These are phyloP conservation scores for Eremomyces bilateralis DNA, from an alignment of 495 filamentous ascomycete genomes.

Conservation along the genomic window DNA sequence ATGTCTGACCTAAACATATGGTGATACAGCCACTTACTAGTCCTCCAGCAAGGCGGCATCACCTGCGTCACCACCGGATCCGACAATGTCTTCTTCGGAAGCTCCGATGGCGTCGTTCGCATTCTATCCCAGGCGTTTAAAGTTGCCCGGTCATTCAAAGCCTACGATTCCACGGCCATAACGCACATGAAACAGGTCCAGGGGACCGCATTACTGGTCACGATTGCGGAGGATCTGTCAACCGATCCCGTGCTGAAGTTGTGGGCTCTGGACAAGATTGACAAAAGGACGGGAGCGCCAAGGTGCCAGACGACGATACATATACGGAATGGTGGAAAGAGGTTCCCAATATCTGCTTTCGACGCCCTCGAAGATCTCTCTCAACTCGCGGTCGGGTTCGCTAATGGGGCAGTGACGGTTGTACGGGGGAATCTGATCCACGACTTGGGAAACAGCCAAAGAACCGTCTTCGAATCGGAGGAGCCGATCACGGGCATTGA, in stretches of 20 bases:
- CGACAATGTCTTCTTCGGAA: conserved; percentile 75
- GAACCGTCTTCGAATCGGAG: conserved; percentile 90
- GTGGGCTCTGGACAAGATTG: conserved; percentile 84
- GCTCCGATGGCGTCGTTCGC: conserved; percentile 60
- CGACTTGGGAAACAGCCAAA: conserved; percentile 85
- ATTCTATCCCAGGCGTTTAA: conserved; percentile 77
- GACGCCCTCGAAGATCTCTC: conserved; percentile 65
- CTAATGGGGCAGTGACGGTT: conserved; percentile 82
- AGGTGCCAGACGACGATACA: conserved; percentile 65
- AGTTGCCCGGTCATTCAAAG: conserved; percentile 63
- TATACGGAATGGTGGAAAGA: conserved; percentile 78
- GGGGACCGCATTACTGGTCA: conserved; percentile 67
- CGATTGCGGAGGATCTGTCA: conserved; percentile 67
- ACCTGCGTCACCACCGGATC: conserved; percentile 64
- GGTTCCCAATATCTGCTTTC: conserved; percentile 87
- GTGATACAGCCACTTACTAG: background rate
- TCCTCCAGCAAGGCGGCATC: conserved; percentile 31
- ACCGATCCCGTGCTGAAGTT: conserved; percentile 82
- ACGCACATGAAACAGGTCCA: conserved; percentile 92
- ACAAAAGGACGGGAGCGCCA: conserved; percentile 80
- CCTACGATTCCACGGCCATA: conserved; percentile 57
- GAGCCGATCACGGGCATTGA: conserved; percentile 87
- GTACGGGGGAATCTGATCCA: conserved; percentile 88
- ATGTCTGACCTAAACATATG: conserved; percentile 16
- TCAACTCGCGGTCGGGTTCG: conserved; percentile 86